Evolutionary conservation across 305 asterid species (phyloP).

Genomic region (Fraxinus xanthoxyloides): DNA sequence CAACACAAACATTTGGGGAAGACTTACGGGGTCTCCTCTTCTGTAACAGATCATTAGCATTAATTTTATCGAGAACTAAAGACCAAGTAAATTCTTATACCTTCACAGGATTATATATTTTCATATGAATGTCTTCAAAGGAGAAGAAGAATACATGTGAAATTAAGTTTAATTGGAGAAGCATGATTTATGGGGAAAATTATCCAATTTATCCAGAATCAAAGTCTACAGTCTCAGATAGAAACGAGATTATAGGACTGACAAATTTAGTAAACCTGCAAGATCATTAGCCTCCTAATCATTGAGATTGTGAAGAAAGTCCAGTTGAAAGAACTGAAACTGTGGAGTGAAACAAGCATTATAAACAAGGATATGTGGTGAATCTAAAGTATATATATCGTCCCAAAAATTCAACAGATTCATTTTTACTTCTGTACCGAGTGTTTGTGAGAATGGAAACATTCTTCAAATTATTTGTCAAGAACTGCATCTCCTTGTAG

Average conservation of each 20-base stretch:
- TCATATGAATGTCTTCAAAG: background rate
- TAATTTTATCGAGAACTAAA: background rate
- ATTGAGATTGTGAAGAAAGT: background rate
- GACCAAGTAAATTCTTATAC: background rate
- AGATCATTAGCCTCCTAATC: background rate
- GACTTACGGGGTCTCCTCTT: background rate
- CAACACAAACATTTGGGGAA: background rate
- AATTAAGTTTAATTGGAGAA: background rate
- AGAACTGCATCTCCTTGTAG: background rate
- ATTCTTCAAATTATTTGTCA: slow-evolving; percentile 14
- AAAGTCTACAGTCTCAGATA: background rate
- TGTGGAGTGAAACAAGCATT: background rate
- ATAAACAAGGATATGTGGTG: background rate
- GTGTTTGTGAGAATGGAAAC: background rate
- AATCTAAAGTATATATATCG: background rate
- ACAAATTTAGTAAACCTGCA: background rate
- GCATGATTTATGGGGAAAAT: background rate
- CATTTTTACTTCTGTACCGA: background rate
- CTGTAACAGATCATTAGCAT: background rate
- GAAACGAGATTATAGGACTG: background rate
- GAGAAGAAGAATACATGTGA: background rate
- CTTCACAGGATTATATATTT: background rate
- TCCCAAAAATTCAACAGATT: background rate
- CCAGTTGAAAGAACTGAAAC: background rate
- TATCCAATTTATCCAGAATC: background rate